A percentile compares a stretch with the other conserved stretches of the same genome.
Conservation (phyloP, 1,284 basidiomycete genomes). For the Golubevia pallescens region DNA sequence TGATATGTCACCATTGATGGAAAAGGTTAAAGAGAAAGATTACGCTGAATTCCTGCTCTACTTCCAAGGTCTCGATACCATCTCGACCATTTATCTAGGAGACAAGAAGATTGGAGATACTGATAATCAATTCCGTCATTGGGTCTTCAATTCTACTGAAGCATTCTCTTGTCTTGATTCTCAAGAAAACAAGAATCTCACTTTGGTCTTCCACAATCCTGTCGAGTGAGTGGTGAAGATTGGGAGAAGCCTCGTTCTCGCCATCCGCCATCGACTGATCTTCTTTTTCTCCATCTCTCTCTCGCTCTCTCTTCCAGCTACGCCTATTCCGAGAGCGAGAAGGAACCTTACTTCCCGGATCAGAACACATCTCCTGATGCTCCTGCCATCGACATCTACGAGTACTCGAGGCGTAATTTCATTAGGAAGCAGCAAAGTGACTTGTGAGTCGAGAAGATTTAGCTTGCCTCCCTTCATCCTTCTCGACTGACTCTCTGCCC, state of each 20-base stretch:
- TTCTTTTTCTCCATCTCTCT: too few relatives aligned
- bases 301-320: slow-evolving; percentile 14
- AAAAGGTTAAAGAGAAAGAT: slow-evolving; percentile 19
- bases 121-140: slow-evolving; percentile 71
- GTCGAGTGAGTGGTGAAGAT: background rate
- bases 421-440: slow-evolving; percentile 34
- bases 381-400: slow-evolving; percentile 15
- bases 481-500: too few relatives aligned
- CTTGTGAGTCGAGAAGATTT: too few relatives aligned
- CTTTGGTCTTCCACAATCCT: slow-evolving; percentile 21
- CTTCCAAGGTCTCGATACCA: slow-evolving; percentile 72
- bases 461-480: too few relatives aligned
- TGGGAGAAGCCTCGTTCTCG: background rate
- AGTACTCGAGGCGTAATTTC: slow-evolving; percentile 32
- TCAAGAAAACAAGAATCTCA: slow-evolving; percentile 17
- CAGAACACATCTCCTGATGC: slow-evolving; percentile 11
- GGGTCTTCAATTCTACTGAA: slow-evolving; percentile 66
- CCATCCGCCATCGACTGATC: background rate
- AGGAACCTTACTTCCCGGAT: slow-evolving; percentile 21
- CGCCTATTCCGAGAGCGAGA: slow-evolving; percentile 12
- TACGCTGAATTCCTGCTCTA: slow-evolving; percentile 68
- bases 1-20: slow-evolving; percentile 67
- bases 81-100: slow-evolving; percentile 70
- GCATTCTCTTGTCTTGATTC: background rate
- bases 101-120: slow-evolving; percentile 70